Evolutionary conservation across 2,329 filamentous ascomycete genomes (phyloP), one percentile per base, ranked within the genome.

Genomic region (Botrytis hyacinthi): DNA sequence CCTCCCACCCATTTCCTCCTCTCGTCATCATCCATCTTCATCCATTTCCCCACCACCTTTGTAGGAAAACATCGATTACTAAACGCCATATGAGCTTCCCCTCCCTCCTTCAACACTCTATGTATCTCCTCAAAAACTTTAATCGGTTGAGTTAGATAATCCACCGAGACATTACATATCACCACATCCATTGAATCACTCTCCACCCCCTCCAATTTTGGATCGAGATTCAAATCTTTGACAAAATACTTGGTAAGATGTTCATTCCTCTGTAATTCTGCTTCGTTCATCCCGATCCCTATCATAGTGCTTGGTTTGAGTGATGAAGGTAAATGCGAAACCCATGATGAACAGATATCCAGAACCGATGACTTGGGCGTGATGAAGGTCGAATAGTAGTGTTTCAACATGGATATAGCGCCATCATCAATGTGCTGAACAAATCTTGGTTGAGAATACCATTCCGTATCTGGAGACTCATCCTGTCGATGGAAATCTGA

Each of bases 361-460:
- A 88, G 75, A 0, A 87, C 82, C 1, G 77, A 79, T 1, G 85
- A 84, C 63, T 78, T 79, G 6, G 74, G 74, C 0, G 85, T 85
- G 6, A 88, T 79, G 1, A 80, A 81, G 0, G 76, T 75, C n/a
- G 79, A 79, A 77, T 87, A 88, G 79, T 88, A 88, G 3, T 78
- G 74, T 37, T 82, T 80, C 2, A 88, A 77, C 0, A 81, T 79
- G 6, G 78, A 77, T 69, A 87, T 86, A 0, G 86, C 85, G 8
- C 82, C 80, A 60, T 86, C 84, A 76, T 87, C 86, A 76, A 88
- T 87, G 73, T 88, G 86, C 18, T 86, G 86, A 1, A 87, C 86
- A 75, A 87, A 85, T 26, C 86, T 83, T 1, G 86, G 84, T 22
- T 78, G 74, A n/a, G 75, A 73, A 37, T 80, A 80, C 77, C 76